Evolutionary conservation across 2,329 filamentous ascomycete genomes (phyloP).

Genomic region (Coniochaeta prunicola): DNA sequence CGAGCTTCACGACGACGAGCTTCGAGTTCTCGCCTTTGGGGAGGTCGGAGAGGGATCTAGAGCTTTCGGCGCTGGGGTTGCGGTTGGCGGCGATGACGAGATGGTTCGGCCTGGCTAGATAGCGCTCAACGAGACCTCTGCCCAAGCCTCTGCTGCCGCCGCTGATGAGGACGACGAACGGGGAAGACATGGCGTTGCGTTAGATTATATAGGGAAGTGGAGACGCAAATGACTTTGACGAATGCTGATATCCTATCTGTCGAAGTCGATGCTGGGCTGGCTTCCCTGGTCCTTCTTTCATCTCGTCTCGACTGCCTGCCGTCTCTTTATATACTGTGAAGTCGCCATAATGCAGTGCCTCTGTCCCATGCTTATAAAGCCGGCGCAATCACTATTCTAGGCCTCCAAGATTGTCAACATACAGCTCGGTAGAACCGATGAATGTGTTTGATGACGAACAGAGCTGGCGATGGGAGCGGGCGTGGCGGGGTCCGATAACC

Average conservation of each 20-base stretch:
- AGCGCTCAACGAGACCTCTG: conserved; percentile 22
- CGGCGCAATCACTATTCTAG: not conserved
- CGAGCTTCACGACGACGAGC: conserved; percentile 35
- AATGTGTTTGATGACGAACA: too few species aligned
- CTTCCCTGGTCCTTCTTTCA: not conserved
- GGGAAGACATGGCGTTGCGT: not conserved
- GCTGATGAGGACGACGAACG: conserved; percentile 22
- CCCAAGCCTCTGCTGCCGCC: conserved; percentile 32
- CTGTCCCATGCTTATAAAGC: not conserved
- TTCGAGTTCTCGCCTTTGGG: conserved; percentile 24
- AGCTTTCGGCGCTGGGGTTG: conserved; percentile 17
- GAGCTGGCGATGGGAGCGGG: too few species aligned
- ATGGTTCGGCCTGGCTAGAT: conserved; percentile 48
- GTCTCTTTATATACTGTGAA: not conserved
- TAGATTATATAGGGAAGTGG: not conserved
- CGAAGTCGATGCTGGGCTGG: not conserved
- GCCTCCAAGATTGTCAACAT: too few species aligned
- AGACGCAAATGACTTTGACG: not conserved
- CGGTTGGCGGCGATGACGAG: conserved; percentile 34
- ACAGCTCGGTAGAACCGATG: too few species aligned
- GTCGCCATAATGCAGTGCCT: not conserved
- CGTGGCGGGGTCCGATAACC: too few species aligned
- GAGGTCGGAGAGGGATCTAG: conserved; percentile 23
- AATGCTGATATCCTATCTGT: not conserved
- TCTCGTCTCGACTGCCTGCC: not conserved